Evolutionary conservation across 2,329 filamentous ascomycete genomes (phyloP).

Genomic region (Ophiostoma quercus): DNA sequence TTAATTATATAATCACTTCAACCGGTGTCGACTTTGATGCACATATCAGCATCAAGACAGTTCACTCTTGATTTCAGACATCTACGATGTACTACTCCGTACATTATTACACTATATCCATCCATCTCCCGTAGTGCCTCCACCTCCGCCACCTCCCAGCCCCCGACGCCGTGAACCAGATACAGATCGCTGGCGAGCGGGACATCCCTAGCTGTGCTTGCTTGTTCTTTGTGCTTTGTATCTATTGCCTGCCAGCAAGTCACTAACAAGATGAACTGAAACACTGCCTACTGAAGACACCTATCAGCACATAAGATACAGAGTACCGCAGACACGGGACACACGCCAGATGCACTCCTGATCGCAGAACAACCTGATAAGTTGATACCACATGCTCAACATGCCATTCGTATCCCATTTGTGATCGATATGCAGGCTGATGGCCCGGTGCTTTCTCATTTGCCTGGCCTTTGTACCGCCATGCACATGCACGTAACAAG

Average conservation of each 20-base stretch:
- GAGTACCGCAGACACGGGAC: not conserved
- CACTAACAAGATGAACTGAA: not conserved
- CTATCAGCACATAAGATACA: not conserved
- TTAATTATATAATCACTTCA: not conserved
- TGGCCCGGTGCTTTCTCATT: not conserved
- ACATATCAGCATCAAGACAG: not conserved
- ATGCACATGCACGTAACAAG: not conserved
- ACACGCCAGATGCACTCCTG: conserved; percentile 1
- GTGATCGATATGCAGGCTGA: not conserved
- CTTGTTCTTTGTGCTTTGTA: not conserved
- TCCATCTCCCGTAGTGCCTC: not conserved
- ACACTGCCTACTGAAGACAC: not conserved
- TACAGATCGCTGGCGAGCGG: not conserved
- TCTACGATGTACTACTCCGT: not conserved
- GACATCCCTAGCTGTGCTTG: not conserved
- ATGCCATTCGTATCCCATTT: not conserved
- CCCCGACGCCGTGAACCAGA: conserved; percentile 1
- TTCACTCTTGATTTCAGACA: not conserved
- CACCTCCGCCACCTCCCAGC: conserved; percentile 8
- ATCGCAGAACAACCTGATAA: not conserved
- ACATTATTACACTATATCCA: not conserved
- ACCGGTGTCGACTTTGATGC: not conserved
- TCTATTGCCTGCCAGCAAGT: not conserved
- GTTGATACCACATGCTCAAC: not conserved
- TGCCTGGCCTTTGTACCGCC: not conserved